phyloP scores from a whole-genome alignment of 805 yeast genomes.

The Candida railenensis region DNA sequence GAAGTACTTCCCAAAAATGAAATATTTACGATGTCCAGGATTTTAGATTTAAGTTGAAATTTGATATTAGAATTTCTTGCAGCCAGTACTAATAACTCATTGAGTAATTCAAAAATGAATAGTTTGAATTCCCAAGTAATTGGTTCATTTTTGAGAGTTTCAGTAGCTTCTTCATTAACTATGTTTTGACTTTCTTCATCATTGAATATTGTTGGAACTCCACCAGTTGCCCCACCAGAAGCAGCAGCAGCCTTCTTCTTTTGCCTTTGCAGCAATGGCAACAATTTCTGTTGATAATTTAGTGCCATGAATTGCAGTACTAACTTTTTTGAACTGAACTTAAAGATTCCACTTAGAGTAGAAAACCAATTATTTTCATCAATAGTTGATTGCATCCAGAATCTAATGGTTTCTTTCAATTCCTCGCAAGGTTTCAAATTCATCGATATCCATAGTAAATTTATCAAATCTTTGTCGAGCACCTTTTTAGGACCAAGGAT shows the following conservation, averaged over 20 bases:
- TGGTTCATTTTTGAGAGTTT: constrained; percentile 50
- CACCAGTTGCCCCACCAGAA: not conserved
- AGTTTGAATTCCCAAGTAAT: constrained; percentile 57
- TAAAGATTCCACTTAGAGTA: constrained; percentile 51
- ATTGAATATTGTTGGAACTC: constrained; percentile 25
- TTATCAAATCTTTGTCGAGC: constrained; percentile 47
- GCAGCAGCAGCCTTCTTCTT: constrained; percentile 23
- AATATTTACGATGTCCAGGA: constrained; percentile 69
- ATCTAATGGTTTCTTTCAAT: constrained; percentile 45
- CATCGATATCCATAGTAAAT: constrained; percentile 60
- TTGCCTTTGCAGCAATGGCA: constrained; percentile 42
- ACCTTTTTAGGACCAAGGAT: constrained; percentile 43
- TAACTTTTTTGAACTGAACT: constrained; percentile 42
- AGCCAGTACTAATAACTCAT: constrained; percentile 41
- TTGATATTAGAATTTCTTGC: constrained; percentile 36
- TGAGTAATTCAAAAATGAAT: constrained; percentile 46
- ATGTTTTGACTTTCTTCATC: constrained; percentile 44
- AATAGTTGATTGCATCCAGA: constrained; percentile 58
- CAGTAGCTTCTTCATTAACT: constrained; percentile 32
- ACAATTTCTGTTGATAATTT: constrained; percentile 37
- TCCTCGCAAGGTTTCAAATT: constrained; percentile 46
- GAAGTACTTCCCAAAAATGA: constrained; percentile 83
- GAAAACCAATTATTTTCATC: constrained; percentile 55
- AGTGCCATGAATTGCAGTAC: constrained; percentile 37
- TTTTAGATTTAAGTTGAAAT: constrained; percentile 39